Conservation (phyloP, 345 rosid species). For the Citrus glauca region DNA sequence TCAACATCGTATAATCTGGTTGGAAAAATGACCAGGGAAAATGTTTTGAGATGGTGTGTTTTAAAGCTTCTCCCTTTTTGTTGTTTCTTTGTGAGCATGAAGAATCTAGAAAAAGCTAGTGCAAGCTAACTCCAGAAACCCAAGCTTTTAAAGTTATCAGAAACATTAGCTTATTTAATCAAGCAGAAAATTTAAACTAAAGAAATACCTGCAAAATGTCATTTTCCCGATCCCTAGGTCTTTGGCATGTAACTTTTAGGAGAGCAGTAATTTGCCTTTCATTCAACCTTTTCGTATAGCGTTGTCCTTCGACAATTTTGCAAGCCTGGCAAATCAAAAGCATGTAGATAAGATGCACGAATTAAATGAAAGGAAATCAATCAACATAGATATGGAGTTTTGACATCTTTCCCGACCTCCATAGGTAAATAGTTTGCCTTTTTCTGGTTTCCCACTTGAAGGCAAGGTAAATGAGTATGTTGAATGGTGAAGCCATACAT, state of each 20-base stretch:
- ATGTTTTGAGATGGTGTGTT: neutral
- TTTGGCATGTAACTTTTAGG: slow-evolving; percentile 89
- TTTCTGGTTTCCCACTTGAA: slow-evolving; percentile 97
- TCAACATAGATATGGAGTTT: neutral
- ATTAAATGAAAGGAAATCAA: neutral
- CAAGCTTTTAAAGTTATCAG: neutral
- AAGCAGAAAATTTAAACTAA: neutral
- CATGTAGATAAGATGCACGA: slow-evolving; percentile 4
- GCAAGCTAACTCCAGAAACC: neutral
- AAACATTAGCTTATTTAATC: neutral
- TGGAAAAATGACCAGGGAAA: neutral
- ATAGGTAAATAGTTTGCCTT: slow-evolving; percentile 98
- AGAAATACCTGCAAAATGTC: slow-evolving; percentile 66
- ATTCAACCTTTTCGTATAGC: slow-evolving; percentile 87
- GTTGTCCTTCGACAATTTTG: slow-evolving; percentile 97
- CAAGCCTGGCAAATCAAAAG: slow-evolving; percentile 57
- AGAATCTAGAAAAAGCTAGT: neutral
- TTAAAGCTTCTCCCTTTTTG: neutral
- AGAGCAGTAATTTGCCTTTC: slow-evolving; percentile 95
- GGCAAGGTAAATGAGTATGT: slow-evolving; percentile 93
- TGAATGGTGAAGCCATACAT: slow-evolving; percentile 95
- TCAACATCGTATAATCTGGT: neutral
- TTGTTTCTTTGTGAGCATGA: neutral
- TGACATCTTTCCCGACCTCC: slow-evolving; percentile 54
- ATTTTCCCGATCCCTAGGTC: slow-evolving; percentile 89